A percentile compares a stretch with the other conserved stretches of the same genome.
Conservation (phyloP, 257 asterid species). For the Mentha longifolia region DNA sequence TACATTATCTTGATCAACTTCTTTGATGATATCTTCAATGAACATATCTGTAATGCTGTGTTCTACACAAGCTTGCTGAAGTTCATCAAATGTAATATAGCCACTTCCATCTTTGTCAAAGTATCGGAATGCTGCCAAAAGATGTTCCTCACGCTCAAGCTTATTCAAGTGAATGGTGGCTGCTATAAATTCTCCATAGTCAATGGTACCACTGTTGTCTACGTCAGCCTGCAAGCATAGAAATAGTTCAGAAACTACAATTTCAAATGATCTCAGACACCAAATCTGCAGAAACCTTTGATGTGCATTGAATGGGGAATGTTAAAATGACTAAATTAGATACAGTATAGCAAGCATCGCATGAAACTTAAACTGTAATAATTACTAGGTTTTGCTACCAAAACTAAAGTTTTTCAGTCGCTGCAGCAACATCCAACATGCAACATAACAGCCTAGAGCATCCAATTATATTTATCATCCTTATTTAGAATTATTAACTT, state of each 20-base stretch:
- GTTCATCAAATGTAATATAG: constrained; percentile 87
- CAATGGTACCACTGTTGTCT: constrained; percentile 86
- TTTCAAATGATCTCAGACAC: neutral
- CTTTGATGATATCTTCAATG: constrained; percentile 73
- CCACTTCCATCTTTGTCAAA: constrained; percentile 95
- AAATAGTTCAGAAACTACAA: constrained; percentile 17
- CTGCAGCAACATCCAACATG: neutral
- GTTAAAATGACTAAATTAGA: neutral
- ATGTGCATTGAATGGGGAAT: constrained; percentile 2
- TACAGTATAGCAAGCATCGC: neutral
- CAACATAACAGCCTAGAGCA: constrained; percentile 1
- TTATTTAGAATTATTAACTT: constrained; percentile 5
- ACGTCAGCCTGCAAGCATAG: constrained; percentile 75
- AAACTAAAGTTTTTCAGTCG: neutral
- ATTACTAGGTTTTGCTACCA: neutral
- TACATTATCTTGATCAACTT: constrained; percentile 76
- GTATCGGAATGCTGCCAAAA: constrained; percentile 78
- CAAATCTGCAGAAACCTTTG: neutral
- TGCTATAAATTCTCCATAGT: constrained; percentile 85
- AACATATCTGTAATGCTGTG: constrained; percentile 60
- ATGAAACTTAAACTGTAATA: neutral
- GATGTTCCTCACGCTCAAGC: constrained; percentile 86
- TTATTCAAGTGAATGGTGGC: constrained; percentile 89
- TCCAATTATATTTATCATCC: neutral
- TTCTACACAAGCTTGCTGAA: constrained; percentile 84